A percentile compares a stretch with the other conserved stretches of the same genome.
Evolutionary conservation across 2,329 filamentous ascomycete species (phyloP).

Genomic region (Leptographium flavum): DNA sequence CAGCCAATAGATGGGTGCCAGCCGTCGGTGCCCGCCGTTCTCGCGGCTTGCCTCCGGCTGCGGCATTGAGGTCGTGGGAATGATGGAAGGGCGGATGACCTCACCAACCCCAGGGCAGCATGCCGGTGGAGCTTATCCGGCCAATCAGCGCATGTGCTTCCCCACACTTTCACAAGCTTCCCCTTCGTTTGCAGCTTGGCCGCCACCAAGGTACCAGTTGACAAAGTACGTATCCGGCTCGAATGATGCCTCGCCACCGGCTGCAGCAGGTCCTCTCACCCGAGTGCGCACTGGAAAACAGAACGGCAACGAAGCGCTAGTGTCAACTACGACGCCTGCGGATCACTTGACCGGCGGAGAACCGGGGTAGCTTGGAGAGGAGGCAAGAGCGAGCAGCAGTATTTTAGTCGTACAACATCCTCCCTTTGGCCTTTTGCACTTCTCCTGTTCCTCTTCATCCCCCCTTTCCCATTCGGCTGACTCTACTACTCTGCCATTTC

Average conservation of each 20-base stretch:
- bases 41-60: no score
- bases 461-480: not conserved
- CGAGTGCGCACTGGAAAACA: not conserved
- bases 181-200: not conserved
- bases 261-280: not conserved
- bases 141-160: slow-evolving; percentile 11
- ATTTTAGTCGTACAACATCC: slow-evolving; percentile 3
- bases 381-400: not conserved
- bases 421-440: not conserved
- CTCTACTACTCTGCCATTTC: no score
- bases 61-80: not conserved
- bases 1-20: no score
- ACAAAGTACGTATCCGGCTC: not conserved
- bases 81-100: not conserved
- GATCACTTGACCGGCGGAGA: not conserved
- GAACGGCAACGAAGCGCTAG: not conserved
- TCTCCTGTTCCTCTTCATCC: not conserved
- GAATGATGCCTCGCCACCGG: not conserved
- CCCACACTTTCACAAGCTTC: slow-evolving; percentile 18
- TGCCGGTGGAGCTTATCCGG: not conserved
- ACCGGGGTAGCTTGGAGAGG: not conserved
- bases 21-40: not conserved
- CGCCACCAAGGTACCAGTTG: no score
- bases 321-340: not conserved
- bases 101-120: slow-evolving; percentile 3